These are phyloP conservation scores for Rhodotorula sp. DNA, from an alignment of 1,284 basidiomycete genomes.

Conservation along the genomic window DNA sequence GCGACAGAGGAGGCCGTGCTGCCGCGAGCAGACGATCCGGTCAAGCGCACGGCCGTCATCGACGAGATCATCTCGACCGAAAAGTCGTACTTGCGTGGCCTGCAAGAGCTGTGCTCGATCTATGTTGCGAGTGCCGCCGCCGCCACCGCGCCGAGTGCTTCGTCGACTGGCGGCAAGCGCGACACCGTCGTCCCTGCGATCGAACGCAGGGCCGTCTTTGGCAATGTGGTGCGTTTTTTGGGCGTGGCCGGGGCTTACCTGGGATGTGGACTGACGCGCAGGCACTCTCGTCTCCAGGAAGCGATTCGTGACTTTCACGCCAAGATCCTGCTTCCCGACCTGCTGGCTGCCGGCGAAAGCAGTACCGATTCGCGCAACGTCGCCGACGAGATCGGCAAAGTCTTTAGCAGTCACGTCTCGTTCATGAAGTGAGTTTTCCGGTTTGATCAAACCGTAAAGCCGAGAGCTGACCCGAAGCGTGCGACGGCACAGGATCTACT, in stretches of 20 bases:
- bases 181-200: conserved; percentile 78
- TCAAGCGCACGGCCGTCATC: conserved; percentile 46
- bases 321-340: conserved; percentile 83
- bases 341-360: conserved; percentile 56
- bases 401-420: conserved; percentile 83
- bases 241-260: conserved; percentile 32
- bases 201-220: conserved; percentile 90
- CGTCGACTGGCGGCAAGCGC: conserved; percentile 53
- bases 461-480: neutral
- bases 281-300: conserved; percentile 54
- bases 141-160: conserved; percentile 57
- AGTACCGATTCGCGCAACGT: conserved; percentile 63
- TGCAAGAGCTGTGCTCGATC: conserved; percentile 90
- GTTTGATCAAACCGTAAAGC: conserved; percentile 45
- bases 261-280: conserved; percentile 39
- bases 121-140: conserved; percentile 85
- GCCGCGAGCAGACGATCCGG: conserved; percentile 42
- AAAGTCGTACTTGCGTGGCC: conserved; percentile 86
- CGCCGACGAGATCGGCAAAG: conserved; percentile 78
- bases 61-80: conserved; percentile 70
- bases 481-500: conserved; percentile 62
- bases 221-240: conserved; percentile 59
- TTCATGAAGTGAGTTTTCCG: conserved; percentile 67
- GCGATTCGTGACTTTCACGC: conserved; percentile 87
- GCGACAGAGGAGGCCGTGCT: neutral